Evolutionary conservation across 805 yeast genomes (phyloP).

Genomic region (Naumovozyma castellii): DNA sequence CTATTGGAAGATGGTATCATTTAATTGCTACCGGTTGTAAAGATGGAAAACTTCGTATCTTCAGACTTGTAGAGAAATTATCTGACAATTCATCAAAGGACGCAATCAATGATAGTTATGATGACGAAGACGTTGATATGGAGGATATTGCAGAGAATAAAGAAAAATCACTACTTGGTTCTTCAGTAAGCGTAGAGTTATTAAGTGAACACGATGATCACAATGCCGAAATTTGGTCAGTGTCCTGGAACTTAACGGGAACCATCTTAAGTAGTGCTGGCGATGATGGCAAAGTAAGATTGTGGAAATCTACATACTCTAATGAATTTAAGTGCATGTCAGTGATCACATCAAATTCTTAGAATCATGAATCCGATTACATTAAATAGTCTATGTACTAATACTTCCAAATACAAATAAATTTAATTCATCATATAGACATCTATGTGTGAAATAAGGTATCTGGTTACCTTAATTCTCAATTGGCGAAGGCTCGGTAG

Average conservation of each 20-base stretch:
- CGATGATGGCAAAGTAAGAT: constrained; percentile 83
- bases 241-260: constrained; percentile 90
- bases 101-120: not conserved
- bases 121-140: constrained; percentile 4
- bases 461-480: too few relatives aligned
- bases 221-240: constrained; percentile 89
- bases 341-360: constrained; percentile 43
- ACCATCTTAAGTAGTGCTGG: constrained; percentile 89
- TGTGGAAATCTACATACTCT: constrained; percentile 84
- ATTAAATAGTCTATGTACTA: too few relatives aligned
- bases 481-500: not conserved
- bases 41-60: constrained; percentile 85
- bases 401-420: too few relatives aligned
- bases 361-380: too few relatives aligned
- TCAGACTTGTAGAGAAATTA: constrained; percentile 48
- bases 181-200: constrained; percentile 40
- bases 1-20: constrained; percentile 84
- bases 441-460: too few relatives aligned
- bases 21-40: constrained; percentile 91
- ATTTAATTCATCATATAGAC: too few relatives aligned
- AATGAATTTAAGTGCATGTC: constrained; percentile 89
- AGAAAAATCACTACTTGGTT: not conserved
- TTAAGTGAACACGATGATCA: constrained; percentile 68
- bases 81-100: constrained; percentile 2
- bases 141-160: constrained; percentile 2